A percentile compares a stretch with the other conserved stretches of the same genome.
phyloP scores from a whole-genome alignment of 169 alveolate genomes.

The Fabrea salina region DNA sequence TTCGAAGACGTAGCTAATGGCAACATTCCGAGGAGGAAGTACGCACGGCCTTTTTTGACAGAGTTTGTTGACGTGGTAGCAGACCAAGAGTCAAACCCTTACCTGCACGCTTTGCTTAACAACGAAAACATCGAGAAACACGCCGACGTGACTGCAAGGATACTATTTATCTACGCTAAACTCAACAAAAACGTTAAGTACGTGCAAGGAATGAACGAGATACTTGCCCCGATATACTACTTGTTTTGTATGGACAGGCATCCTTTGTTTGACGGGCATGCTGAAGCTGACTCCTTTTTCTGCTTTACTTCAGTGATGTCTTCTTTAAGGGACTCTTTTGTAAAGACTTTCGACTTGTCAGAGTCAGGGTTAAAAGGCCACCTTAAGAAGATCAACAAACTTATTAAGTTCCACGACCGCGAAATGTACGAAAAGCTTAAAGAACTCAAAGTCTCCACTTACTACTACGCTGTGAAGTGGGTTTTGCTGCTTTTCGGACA shows the following conservation, averaged over 20 bases:
- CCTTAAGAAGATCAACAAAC: conserved; percentile 43
- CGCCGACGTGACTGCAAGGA: conserved; percentile 64
- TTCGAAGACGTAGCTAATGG: conserved; percentile 35
- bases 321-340: conserved; percentile 74
- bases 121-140: conserved; percentile 32
- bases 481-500: conserved; percentile 58
- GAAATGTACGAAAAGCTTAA: conserved; percentile 26
- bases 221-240: conserved; percentile 76
- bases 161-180: conserved; percentile 76
- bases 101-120: not conserved
- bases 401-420: conserved; percentile 35
- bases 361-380: conserved; percentile 56
- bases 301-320: conserved; percentile 81
- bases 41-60: conserved; percentile 31
- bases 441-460: conserved; percentile 46
- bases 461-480: conserved; percentile 68
- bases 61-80: conserved; percentile 44
- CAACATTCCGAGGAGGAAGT: conserved; percentile 35
- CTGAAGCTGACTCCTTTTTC: conserved; percentile 87
- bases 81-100: conserved; percentile 37
- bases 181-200: conserved; percentile 75
- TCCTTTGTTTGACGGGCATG: conserved; percentile 56
- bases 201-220: conserved; percentile 89
- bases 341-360: conserved; percentile 56
- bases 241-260: conserved; percentile 60